These are phyloP conservation scores for Arthroderma sp. DNA, from an alignment of 2,329 filamentous ascomycete genomes.

Conservation along the genomic window DNA sequence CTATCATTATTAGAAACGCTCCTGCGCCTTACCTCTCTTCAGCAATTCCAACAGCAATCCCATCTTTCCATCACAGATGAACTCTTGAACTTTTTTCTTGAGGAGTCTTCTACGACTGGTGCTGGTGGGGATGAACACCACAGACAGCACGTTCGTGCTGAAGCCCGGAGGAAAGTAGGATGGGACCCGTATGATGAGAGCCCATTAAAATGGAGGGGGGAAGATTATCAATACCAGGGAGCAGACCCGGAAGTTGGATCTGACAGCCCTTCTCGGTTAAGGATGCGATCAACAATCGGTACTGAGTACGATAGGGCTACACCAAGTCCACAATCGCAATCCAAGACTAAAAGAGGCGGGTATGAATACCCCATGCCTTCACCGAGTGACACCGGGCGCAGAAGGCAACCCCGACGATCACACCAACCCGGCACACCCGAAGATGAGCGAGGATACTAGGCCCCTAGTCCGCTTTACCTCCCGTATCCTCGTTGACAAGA, in stretches of 20 bases:
- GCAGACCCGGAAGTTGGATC: conserved; percentile 12
- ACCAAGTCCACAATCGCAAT: background rate
- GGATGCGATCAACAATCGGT: background rate
- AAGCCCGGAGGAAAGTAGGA: conserved; percentile 49
- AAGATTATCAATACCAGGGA: conserved; percentile 47
- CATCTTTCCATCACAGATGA: conserved; percentile 86
- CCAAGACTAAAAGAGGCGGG: background rate
- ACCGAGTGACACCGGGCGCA: background rate
- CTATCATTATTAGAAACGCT: conserved; percentile 80
- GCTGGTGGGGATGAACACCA: conserved; percentile 49
- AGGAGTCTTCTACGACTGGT: conserved; percentile 53
- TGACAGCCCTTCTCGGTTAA: conserved; percentile 3
- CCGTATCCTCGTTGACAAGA: no score
- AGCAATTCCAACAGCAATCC: conserved; percentile 81
- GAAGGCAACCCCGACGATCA: background rate
- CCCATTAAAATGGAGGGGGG: conserved; percentile 51
- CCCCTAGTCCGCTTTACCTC: no score
- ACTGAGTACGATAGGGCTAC: background rate
- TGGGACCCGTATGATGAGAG: conserved; percentile 63
- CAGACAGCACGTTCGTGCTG: conserved; percentile 45
- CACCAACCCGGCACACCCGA: background rate
- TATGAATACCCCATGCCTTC: background rate
- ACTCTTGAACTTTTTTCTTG: conserved; percentile 74
- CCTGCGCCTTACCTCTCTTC: conserved; percentile 69
- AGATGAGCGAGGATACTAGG: background rate